Conservation (phyloP, 352 stramenopile species). For the Globisporangium apiculatum region DNA sequence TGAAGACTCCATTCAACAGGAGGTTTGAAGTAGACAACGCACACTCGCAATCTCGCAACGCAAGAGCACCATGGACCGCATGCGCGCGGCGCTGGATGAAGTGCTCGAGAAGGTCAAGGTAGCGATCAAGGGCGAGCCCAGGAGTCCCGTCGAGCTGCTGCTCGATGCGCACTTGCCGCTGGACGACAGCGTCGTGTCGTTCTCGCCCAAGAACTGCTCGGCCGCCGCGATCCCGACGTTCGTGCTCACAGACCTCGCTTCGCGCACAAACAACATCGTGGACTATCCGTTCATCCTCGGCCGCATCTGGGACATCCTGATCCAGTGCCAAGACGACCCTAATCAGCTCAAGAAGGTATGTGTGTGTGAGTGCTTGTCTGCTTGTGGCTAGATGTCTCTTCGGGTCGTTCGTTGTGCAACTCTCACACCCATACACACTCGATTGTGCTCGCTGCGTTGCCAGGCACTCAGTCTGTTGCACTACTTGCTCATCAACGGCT, state of each 20-base stretch:
- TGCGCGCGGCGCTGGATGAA: slow-evolving; percentile 50
- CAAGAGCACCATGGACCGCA: slow-evolving; percentile 33
- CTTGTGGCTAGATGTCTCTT: not conserved
- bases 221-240: slow-evolving; percentile 36
- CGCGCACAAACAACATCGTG: slow-evolving; percentile 61
- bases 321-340: slow-evolving; percentile 47
- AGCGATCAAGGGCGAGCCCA: slow-evolving; percentile 42
- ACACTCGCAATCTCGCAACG: not conserved
- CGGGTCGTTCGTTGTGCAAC: no score
- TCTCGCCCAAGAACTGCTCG: slow-evolving; percentile 30
- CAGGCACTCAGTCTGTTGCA: slow-evolving; percentile 52
- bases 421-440: no score
- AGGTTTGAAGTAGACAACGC: no score
- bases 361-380: not conserved
- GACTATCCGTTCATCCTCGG: slow-evolving; percentile 69
- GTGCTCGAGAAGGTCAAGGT: slow-evolving; percentile 58
- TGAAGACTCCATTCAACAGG: no score
- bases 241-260: slow-evolving; percentile 52
- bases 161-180: slow-evolving; percentile 55
- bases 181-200: slow-evolving; percentile 38
- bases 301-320: slow-evolving; percentile 62
- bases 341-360: slow-evolving; percentile 51
- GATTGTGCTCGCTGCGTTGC: not conserved
- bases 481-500: slow-evolving; percentile 65
- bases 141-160: slow-evolving; percentile 52